Percentiles rank a stretch among this genome's conserved stretches.
phyloP scores from a whole-genome alignment of 2,329 filamentous ascomycete species.

The Scopulariopsis brevicaulis region DNA sequence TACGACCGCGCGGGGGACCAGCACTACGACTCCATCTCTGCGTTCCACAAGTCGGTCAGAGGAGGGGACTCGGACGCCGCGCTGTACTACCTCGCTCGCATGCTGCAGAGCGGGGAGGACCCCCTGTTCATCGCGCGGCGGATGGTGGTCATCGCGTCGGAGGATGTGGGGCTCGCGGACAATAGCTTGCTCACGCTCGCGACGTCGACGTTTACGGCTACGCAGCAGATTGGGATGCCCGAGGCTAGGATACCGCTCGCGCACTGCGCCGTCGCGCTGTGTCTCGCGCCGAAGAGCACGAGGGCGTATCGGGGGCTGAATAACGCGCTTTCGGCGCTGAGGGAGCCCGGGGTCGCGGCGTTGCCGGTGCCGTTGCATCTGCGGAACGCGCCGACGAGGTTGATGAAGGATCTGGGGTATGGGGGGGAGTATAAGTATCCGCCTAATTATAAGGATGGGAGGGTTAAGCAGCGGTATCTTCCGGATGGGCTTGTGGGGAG shows the following conservation, averaged over 20 bases:
- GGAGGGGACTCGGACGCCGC: constrained; percentile 79
- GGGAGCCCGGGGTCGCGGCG: constrained; percentile 72
- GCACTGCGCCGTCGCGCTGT: constrained; percentile 73
- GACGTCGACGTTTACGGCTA: constrained; percentile 74
- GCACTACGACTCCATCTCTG: constrained; percentile 95
- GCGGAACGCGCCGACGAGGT: constrained; percentile 77
- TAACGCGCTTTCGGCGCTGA: constrained; percentile 67
- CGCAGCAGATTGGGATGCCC: constrained; percentile 89
- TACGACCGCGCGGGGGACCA: constrained; percentile 94
- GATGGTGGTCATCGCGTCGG: constrained; percentile 88
- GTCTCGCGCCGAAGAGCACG: constrained; percentile 75
- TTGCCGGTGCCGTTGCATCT: constrained; percentile 80
- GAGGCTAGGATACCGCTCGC: constrained; percentile 89
- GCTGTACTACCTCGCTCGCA: constrained; percentile 88
- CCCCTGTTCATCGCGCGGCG: constrained; percentile 84
- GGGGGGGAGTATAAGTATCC: constrained; percentile 95
- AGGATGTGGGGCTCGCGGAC: constrained; percentile 87
- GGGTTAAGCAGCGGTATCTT: constrained; percentile 81
- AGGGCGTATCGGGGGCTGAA: constrained; percentile 73
- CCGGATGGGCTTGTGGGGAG: constrained; percentile 63
- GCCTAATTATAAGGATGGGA: constrained; percentile 74
- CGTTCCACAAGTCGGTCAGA: constrained; percentile 91
- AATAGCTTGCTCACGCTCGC: constrained; percentile 74
- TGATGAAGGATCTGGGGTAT: constrained; percentile 91
- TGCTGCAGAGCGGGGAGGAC: constrained; percentile 93